Evolutionary conservation across 1,139 yeast genomes (phyloP), one percentile per base, ranked within the genome.

Genomic region (Saccharomyces hybrid): DNA sequence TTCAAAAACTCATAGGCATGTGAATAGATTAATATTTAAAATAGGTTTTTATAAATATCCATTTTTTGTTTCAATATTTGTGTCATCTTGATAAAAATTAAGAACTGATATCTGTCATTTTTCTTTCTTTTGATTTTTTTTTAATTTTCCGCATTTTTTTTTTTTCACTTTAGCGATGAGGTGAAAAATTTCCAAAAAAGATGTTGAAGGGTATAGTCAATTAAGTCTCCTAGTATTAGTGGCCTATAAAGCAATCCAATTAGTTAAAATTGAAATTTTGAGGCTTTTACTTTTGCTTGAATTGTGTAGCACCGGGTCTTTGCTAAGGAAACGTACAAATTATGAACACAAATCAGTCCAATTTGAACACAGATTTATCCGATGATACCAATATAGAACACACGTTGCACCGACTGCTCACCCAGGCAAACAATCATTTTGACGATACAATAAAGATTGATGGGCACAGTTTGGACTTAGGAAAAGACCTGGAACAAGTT

Each of bases 371-470:
- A 38, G 44, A 38, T 38, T 19, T 38, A 38, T 19, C 44, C 24
- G 57, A 55, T 21, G 56, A 57, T 47, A 50, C 53, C 38, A 59
- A 59, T 14, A 48, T 61, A 34, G 67, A 64, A 38, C 53, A 56
- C 38, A 58, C 64, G 19, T 53, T 64, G 46, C 64, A 61, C 49
- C 57, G 58, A 46, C 50, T 64, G 44, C 57, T 64, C 41, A 57
- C 64, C 2, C 59, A 57, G 47, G 60, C 59, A 32, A 53, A 58
- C 50, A 51, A 51, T 28, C 52, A 51, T 47, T 54, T 54, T 29
- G 52, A 41, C 16, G 28, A 42, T 32, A 27, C 51, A 24, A 21
- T 19, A 27, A 42, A 26, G 27, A 26, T 28, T 26, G 49, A 48
- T 11, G 26, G 32, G 12, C 48, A 42, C n/a, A 34, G 51, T 27